A percentile compares a stretch with the other conserved stretches of the same genome.
These are phyloP conservation scores for Microbotryomycetes sp. DNA, from an alignment of 1,284 basidiomycete species.

Conservation along the genomic window DNA sequence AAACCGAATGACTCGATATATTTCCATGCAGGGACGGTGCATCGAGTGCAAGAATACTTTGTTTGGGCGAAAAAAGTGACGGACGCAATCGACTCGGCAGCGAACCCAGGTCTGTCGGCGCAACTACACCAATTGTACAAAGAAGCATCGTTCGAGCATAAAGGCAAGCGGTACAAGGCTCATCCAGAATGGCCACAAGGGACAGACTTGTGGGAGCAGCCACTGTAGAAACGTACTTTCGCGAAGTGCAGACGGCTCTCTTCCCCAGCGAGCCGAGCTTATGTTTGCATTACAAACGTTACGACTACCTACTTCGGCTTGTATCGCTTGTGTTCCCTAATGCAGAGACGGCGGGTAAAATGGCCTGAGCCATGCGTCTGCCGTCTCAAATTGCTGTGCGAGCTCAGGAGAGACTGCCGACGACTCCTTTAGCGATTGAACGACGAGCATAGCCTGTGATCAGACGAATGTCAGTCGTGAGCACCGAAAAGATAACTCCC, in stretches of 20 bases:
- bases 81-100: slow-evolving; percentile 38
- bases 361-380: slow-evolving; percentile 80
- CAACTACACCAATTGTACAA: slow-evolving; percentile 39
- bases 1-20: no score
- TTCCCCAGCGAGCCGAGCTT: no score
- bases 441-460: slow-evolving; percentile 70
- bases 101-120: slow-evolving; percentile 39
- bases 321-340: neutral
- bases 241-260: no score
- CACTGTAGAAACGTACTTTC: no score
- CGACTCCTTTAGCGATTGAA: slow-evolving; percentile 69
- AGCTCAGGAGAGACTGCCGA: slow-evolving; percentile 65
- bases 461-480: neutral
- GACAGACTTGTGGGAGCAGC: neutral
- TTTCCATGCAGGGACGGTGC: neutral
- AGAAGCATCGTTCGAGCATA: slow-evolving; percentile 6
- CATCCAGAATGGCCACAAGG: slow-evolving; percentile 8
- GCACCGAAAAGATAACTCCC: neutral
- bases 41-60: slow-evolving; percentile 22
- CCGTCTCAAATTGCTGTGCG: slow-evolving; percentile 88
- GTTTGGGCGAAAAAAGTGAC: slow-evolving; percentile 45
- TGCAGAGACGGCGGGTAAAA: slow-evolving; percentile 37
- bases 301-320: no score
- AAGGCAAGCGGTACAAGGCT: slow-evolving; percentile 13
- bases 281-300: no score